These are phyloP conservation scores for Nakazawaea molendinolei DNA, from an alignment of 805 yeast species.

Conservation along the genomic window DNA sequence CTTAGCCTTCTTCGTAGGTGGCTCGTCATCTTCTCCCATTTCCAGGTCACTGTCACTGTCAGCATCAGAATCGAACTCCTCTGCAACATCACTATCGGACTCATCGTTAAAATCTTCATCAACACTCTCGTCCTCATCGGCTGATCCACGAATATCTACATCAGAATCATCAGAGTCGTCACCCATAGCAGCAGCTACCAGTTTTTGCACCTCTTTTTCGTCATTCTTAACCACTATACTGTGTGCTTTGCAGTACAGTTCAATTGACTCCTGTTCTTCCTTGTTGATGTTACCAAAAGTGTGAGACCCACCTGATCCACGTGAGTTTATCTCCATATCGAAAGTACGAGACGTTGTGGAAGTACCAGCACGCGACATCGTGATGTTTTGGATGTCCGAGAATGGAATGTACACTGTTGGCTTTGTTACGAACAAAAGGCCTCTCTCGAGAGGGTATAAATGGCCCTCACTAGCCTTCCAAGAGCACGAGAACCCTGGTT, in stretches of 20 bases:
- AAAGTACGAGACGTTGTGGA: slow-evolving; percentile 83
- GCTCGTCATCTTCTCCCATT: slow-evolving; percentile 14
- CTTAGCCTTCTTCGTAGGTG: slow-evolving; percentile 22
- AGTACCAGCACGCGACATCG: slow-evolving; percentile 84
- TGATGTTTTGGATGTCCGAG: slow-evolving; percentile 67
- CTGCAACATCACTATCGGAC: slow-evolving; percentile 68
- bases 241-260: slow-evolving; percentile 69
- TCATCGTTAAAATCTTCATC: slow-evolving; percentile 81
- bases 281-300: slow-evolving; percentile 83
- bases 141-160: slow-evolving; percentile 59
- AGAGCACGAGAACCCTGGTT: slow-evolving; percentile 87
- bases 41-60: slow-evolving; percentile 21
- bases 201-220: slow-evolving; percentile 78
- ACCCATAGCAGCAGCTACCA: slow-evolving; percentile 71
- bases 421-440: slow-evolving; percentile 85
- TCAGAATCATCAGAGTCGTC: slow-evolving; percentile 49
- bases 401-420: slow-evolving; percentile 90
- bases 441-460: slow-evolving; percentile 85
- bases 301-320: slow-evolving; percentile 62
- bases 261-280: slow-evolving; percentile 81
- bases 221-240: slow-evolving; percentile 81
- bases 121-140: slow-evolving; percentile 70
- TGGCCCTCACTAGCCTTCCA: slow-evolving; percentile 94
- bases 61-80: slow-evolving; percentile 70
- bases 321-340: slow-evolving; percentile 75